Conservation (phyloP, 331 rosid species). For the Quercus tomentella region DNA sequence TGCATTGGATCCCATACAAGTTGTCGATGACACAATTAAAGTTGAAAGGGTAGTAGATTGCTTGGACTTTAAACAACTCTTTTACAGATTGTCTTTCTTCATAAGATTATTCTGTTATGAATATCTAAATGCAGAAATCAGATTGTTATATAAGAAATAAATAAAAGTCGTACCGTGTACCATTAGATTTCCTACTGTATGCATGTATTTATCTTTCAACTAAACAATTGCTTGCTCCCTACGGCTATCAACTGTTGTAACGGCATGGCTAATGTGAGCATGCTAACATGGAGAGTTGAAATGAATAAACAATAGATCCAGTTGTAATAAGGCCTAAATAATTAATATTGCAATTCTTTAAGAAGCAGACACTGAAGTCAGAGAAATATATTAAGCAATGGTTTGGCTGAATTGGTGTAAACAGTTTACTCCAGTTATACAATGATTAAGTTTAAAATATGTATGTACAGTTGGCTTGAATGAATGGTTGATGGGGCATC, state of each 20-base stretch:
- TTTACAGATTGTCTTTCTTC: background rate
- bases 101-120: background rate
- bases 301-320: background rate
- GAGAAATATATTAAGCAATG: background rate
- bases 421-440: background rate
- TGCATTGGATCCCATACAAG: background rate
- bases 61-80: background rate
- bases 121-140: background rate
- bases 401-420: background rate
- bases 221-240: background rate
- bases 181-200: background rate
- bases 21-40: background rate
- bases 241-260: background rate
- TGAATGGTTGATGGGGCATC: background rate
- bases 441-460: background rate
- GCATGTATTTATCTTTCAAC: background rate
- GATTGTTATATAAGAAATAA: background rate
- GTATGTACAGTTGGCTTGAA: background rate
- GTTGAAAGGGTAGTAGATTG: background rate
- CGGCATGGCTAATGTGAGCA: background rate
- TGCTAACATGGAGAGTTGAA: background rate
- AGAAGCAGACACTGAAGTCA: background rate
- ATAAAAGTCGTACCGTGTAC: background rate
- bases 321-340: background rate
- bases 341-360: background rate